phyloP scores from a whole-genome alignment of 2,329 filamentous ascomycete species.

The Chaetomiaceae sp. region DNA sequence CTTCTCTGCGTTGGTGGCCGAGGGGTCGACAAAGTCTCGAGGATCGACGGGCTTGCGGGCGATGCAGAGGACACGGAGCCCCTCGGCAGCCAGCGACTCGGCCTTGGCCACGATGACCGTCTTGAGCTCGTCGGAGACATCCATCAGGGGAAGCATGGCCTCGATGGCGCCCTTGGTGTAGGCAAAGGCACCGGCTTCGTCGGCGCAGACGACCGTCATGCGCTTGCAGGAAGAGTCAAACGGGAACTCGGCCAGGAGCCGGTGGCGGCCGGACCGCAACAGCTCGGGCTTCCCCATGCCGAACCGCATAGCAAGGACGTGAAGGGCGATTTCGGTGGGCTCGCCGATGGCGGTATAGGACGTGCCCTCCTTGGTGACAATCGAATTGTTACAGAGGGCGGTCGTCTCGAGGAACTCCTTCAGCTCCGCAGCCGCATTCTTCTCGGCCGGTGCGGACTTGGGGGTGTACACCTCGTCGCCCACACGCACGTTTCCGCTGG shows the following conservation, averaged over 20 bases:
- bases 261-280: conserved; percentile 36
- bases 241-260: conserved; percentile 60
- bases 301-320: conserved; percentile 69
- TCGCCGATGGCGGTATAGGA: conserved; percentile 60
- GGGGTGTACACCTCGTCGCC: conserved; percentile 11
- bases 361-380: conserved; percentile 44
- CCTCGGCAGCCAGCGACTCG: conserved; percentile 56
- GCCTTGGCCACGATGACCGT: conserved; percentile 45
- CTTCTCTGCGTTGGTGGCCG: conserved; percentile 3
- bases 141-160: conserved; percentile 49
- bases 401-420: conserved; percentile 50
- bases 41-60: conserved; percentile 46
- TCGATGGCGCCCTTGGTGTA: conserved; percentile 59
- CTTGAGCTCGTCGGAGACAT: conserved; percentile 45
- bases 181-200: conserved; percentile 38
- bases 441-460: conserved; percentile 32
- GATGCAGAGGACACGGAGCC: conserved; percentile 65
- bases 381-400: conserved; percentile 58
- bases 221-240: conserved; percentile 71
- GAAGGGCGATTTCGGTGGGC: conserved; percentile 69
- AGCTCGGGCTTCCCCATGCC: conserved; percentile 45
- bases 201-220: conserved; percentile 65
- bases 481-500: conserved; percentile 45
- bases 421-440: conserved; percentile 33
- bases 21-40: not conserved